These are phyloP conservation scores for Gossypium ekmanianum DNA, from an alignment of 345 rosid genomes.

Conservation along the genomic window DNA sequence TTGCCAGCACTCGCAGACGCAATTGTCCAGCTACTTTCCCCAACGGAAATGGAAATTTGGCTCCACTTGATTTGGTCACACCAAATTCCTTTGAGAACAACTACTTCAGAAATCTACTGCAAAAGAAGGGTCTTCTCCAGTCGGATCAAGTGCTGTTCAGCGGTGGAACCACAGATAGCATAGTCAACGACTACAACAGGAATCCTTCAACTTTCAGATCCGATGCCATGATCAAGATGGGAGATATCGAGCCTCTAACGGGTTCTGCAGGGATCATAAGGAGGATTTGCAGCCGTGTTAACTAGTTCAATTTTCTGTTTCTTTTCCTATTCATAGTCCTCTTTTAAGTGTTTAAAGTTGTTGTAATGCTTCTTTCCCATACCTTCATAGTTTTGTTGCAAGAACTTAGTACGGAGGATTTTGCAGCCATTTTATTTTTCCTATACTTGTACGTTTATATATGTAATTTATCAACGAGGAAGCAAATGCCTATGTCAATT, in stretches of 20 bases:
- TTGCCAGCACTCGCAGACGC: slow-evolving; percentile 39
- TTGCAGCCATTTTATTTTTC: too few species aligned
- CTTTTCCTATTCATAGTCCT: too few species aligned
- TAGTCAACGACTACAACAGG: slow-evolving; percentile 40
- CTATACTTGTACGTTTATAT: too few species aligned
- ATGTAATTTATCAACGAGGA: too few species aligned
- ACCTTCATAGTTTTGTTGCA: too few species aligned
- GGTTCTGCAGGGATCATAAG: slow-evolving; percentile 39
- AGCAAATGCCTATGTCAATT: too few species aligned
- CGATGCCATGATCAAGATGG: slow-evolving; percentile 55
- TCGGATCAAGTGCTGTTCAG: slow-evolving; percentile 35
- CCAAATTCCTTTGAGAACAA: slow-evolving; percentile 51
- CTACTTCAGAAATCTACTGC: slow-evolving; percentile 47
- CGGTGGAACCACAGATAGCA: slow-evolving; percentile 36
- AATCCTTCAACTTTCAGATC: slow-evolving; percentile 24
- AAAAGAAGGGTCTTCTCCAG: slow-evolving; percentile 50
- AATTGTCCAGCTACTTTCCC: slow-evolving; percentile 28
- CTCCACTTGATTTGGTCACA: slow-evolving; percentile 49
- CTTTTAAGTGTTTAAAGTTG: too few species aligned
- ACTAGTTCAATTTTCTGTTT: slow-evolving; percentile 12
- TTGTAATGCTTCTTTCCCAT: too few species aligned
- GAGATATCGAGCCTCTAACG: slow-evolving; percentile 35
- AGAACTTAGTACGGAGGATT: too few species aligned
- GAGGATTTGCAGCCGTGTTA: slow-evolving; percentile 31
- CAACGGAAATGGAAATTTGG: slow-evolving; percentile 25